Base-by-base conservation (phyloP, 2,329 filamentous ascomycete species). In the Fonsecaea monophora region DNA sequence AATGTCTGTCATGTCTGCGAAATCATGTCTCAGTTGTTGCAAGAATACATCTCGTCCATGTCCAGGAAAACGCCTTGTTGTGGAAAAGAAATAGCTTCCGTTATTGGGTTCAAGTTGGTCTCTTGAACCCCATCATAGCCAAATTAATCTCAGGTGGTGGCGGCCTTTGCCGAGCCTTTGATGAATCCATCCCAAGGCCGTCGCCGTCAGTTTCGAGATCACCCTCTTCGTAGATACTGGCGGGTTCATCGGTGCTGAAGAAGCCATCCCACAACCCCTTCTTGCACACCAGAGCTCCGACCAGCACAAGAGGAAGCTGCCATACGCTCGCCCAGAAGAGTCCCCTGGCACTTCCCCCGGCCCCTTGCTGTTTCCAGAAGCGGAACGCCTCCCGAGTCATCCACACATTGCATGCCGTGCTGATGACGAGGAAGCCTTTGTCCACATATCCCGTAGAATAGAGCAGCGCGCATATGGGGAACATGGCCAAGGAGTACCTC, bases 291-390 rank as follows among this genome's bases (percentile, higher is more conserved):
- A 98, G 89, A 2, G 93, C 94, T 68, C 97, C 82, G 55, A 97
- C 92, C 84, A 99, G 88, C 50, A 98, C 85, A 32, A 90, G 90
- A 0, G 95, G 95, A 56, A 99, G 78, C 80, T 97, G 94, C 95
- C 94, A 98, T 9, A 99, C 92, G 77, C 92, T 97, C 1, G 95
- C 94, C 95, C 95, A 99, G 78, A 99, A 99, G 60, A 99, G 79
- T 0, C 90, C 89, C 64, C 92, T 86, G 1, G 95, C 94, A 18
- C 87, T 92, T 1, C 94, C 94, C 73, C 89, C 89, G 68, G 90
- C 86, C 12, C 94, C 94, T 74, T 92, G 87, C 34, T 87, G 82
- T 69, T 85, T 86, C 89, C 91, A 97, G 80, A 98, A 97, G 42
- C 84, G 83, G 73, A 92, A 87, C 0, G 94, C 92, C 78, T 96